Conservation (phyloP, 2,329 filamentous ascomycete genomes). For the Polychaeton citri region DNA sequence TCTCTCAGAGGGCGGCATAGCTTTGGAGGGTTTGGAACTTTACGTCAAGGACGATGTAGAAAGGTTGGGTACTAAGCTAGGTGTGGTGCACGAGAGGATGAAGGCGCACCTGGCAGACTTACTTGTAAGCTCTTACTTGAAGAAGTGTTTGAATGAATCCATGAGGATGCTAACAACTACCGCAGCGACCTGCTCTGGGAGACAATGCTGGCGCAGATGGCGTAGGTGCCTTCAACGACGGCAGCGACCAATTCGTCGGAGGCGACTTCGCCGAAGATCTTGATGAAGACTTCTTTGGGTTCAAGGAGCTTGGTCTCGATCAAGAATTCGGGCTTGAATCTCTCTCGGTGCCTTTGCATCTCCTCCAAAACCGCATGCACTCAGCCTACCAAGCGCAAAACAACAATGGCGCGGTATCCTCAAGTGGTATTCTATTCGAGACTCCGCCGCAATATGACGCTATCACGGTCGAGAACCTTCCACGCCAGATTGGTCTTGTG, state of each 20-base stretch:
- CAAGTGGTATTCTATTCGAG: slow-evolving; percentile 51
- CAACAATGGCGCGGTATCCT: slow-evolving; percentile 42
- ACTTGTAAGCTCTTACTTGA: slow-evolving; percentile 34
- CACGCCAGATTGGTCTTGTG: slow-evolving; percentile 71
- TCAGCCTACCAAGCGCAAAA: slow-evolving; percentile 71
- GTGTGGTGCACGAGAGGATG: slow-evolving; percentile 84
- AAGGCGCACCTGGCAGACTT: slow-evolving; percentile 86
- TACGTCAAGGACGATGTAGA: slow-evolving; percentile 95
- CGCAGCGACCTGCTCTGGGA: slow-evolving; percentile 62
- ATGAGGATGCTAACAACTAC: slow-evolving; percentile 11
- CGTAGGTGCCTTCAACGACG: slow-evolving; percentile 84
- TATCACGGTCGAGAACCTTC: slow-evolving; percentile 65
- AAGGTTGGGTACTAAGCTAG: slow-evolving; percentile 63
- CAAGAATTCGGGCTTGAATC: slow-evolving; percentile 79
- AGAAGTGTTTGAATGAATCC: background rate
- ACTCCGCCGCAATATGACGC: slow-evolving; percentile 58
- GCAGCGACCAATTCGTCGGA: slow-evolving; percentile 90
- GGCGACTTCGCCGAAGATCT: slow-evolving; percentile 97
- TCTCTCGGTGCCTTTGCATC: slow-evolving; percentile 82
- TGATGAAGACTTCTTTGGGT: slow-evolving; percentile 97
- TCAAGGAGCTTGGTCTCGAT: slow-evolving; percentile 86
- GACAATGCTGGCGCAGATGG: slow-evolving; percentile 67
- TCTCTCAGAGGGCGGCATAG: slow-evolving; percentile 69
- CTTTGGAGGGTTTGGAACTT: slow-evolving; percentile 65
- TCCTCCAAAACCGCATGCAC: slow-evolving; percentile 82